These are phyloP conservation scores for Trichoderma sp. DNA, from an alignment of 2,329 filamentous ascomycete species.

Conservation along the genomic window DNA sequence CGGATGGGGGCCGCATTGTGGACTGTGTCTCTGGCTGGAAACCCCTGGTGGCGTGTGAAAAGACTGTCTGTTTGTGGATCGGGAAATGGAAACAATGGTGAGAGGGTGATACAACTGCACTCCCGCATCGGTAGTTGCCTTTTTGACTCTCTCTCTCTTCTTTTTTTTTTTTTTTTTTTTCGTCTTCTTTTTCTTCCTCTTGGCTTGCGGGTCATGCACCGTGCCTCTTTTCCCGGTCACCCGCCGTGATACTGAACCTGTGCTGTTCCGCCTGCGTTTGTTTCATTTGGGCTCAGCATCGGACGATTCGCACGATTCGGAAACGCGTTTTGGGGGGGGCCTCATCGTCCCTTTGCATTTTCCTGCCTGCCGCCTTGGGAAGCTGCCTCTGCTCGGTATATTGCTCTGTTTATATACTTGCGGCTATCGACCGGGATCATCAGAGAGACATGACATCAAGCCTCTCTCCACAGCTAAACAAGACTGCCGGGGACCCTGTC, in stretches of 20 bases:
- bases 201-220: neutral
- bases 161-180: neutral
- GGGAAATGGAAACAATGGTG: neutral
- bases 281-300: neutral
- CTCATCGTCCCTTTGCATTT: neutral
- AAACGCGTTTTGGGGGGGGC: neutral
- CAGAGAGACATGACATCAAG: slow-evolving; percentile 18
- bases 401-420: too few relatives aligned
- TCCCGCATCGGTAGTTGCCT: neutral
- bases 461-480: slow-evolving; percentile 2
- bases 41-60: neutral
- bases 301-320: neutral
- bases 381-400: too few relatives aligned
- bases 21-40: neutral
- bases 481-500: slow-evolving; percentile 1
- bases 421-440: slow-evolving; percentile 3
- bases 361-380: slow-evolving; percentile 4
- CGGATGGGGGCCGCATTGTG: neutral
- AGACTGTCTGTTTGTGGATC: neutral
- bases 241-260: neutral
- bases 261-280: neutral
- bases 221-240: neutral
- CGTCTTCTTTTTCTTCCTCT: neutral
- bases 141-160: too few relatives aligned
- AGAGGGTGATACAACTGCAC: neutral